Conservation (phyloP, 768 basidiomycete species). For the Mycena latifolia region DNA sequence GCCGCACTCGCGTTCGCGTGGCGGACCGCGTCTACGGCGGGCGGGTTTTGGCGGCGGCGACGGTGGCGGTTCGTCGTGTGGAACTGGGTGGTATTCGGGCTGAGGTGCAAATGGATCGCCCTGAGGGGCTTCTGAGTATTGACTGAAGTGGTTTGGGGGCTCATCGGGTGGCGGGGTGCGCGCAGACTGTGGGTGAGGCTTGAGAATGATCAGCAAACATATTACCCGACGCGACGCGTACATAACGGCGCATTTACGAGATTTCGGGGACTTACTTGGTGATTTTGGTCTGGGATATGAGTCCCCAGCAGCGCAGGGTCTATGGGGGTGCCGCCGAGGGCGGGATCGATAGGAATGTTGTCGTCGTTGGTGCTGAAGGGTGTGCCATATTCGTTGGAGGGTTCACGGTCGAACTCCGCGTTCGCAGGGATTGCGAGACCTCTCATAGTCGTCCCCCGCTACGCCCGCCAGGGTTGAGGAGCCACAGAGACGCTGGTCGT, state of each 20-base stretch:
- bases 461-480: conserved; percentile 37
- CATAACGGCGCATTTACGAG: conserved; percentile 42
- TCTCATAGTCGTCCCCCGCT: conserved; percentile 58
- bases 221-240: conserved; percentile 81
- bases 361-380: conserved; percentile 68
- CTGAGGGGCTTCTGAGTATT: conserved; percentile 81
- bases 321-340: conserved; percentile 65
- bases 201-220: conserved; percentile 40
- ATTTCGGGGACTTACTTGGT: conserved; percentile 53
- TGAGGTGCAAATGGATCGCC: conserved; percentile 88
- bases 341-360: conserved; percentile 88
- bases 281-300: conserved; percentile 35
- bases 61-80: conserved; percentile 55
- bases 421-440: conserved; percentile 69
- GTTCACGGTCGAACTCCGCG: conserved; percentile 64
- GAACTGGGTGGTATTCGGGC: conserved; percentile 64
- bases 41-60: conserved; percentile 56
- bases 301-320: conserved; percentile 63
- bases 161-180: conserved; percentile 41
- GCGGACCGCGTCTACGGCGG: conserved; percentile 59
- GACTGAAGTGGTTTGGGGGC: conserved; percentile 53
- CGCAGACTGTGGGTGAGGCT: conserved; percentile 38
- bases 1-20: conserved; percentile 77
- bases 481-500: conserved; percentile 1
- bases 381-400: conserved; percentile 70